phyloP scores from a whole-genome alignment of 2,329 filamentous ascomycete genomes.

The Fusarium albosuccineum region DNA sequence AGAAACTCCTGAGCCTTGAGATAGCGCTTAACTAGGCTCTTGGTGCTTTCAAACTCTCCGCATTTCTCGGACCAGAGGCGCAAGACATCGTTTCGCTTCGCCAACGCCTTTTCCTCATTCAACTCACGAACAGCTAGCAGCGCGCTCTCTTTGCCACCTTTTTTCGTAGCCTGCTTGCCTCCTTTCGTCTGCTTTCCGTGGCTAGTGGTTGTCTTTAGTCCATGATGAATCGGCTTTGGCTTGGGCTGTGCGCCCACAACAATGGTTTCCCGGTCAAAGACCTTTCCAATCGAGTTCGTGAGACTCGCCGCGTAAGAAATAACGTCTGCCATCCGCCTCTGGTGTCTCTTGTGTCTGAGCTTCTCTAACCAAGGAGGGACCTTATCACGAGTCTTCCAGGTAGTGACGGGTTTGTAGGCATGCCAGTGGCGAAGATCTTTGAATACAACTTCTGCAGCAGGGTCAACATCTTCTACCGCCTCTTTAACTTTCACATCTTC shows the following conservation, averaged over 20 bases:
- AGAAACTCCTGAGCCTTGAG: conserved; percentile 64
- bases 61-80: conserved; percentile 60
- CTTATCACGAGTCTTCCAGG: conserved; percentile 50
- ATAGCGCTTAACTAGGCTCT: conserved; percentile 59
- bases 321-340: conserved; percentile 73
- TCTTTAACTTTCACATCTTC: conserved; percentile 55
- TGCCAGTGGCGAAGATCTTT: conserved; percentile 72
- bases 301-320: conserved; percentile 77
- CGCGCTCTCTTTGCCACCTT: conserved; percentile 54
- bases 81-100: conserved; percentile 49
- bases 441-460: conserved; percentile 54
- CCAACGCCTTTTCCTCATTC: conserved; percentile 50
- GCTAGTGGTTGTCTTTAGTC: neutral
- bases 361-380: conserved; percentile 48
- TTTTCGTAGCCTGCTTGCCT: conserved; percentile 42
- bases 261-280: conserved; percentile 74
- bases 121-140: conserved; percentile 51
- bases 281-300: conserved; percentile 73
- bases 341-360: conserved; percentile 64
- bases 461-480: conserved; percentile 40
- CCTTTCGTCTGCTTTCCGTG: conserved; percentile 9
- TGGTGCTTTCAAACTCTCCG: conserved; percentile 61
- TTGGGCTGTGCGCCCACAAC: conserved; percentile 54
- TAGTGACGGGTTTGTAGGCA: conserved; percentile 66
- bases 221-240: conserved; percentile 23